phyloP scores from a whole-genome alignment of 805 yeast species.

The Wickerhamiella dianesei region DNA sequence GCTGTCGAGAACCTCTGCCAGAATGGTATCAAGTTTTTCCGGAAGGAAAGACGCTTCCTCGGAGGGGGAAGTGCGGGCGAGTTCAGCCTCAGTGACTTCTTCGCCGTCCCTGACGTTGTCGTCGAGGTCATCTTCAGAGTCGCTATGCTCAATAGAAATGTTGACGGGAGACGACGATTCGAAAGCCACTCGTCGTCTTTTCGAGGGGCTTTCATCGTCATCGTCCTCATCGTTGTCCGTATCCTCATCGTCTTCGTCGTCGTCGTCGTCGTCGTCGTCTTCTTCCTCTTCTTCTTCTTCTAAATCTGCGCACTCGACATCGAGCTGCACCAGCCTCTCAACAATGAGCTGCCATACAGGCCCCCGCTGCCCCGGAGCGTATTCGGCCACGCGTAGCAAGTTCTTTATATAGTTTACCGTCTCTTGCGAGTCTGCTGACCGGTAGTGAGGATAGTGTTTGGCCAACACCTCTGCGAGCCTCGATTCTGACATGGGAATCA shows the following conservation, averaged over 20 bases:
- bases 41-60: conserved; percentile 40
- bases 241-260: conserved; percentile 10
- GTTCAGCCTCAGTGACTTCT: conserved; percentile 25
- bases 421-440: conserved; percentile 34
- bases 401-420: conserved; percentile 49
- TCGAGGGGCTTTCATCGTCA: neutral
- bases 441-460: conserved; percentile 58
- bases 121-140: conserved; percentile 11
- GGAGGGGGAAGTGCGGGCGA: conserved; percentile 31
- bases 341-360: conserved; percentile 69
- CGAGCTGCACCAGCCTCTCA: conserved; percentile 72
- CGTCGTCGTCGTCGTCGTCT: conserved; percentile 25
- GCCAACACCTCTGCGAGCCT: conserved; percentile 46
- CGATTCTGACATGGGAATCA: conserved; percentile 71
- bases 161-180: conserved; percentile 14
- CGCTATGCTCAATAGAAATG: conserved; percentile 14
- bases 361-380: conserved; percentile 63
- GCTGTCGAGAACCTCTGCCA: conserved; percentile 42
- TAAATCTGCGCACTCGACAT: conserved; percentile 83
- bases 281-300: conserved; percentile 32
- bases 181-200: neutral
- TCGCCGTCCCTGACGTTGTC: conserved; percentile 23
- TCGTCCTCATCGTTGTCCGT: conserved; percentile 10
- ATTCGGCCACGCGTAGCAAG: conserved; percentile 42
- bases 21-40: conserved; percentile 56